Base-by-base conservation (phyloP, 495 filamentous ascomycete genomes). In the Penicillium cosmopolitanum region DNA sequence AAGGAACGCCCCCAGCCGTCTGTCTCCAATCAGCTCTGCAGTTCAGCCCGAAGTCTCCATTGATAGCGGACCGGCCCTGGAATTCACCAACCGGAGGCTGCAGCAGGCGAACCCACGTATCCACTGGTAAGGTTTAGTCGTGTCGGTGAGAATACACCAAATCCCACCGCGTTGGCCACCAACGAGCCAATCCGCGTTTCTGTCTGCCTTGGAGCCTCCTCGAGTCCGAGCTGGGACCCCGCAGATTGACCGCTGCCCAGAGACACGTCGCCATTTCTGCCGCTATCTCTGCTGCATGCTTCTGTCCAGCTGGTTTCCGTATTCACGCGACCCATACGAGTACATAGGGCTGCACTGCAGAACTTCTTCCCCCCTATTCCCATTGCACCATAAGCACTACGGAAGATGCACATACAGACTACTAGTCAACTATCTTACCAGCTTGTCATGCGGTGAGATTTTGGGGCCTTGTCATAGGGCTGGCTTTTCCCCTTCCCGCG, bases 161-260 rank as follows among this genome's bases (percentile, higher is more conserved):
- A 46, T 18, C 38, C 21, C 31, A 34, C 16, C 40, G 33, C 10
- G 43, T 5, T 23, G 47, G 36, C 23, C 23, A 18, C 44, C 9
- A 51, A 28, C 21, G 16, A 28, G 40, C 64, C 64, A 66, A 63
- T 66, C 56, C 23, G 12, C 28, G 31, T 44, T 60, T 55, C 40
- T 55, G 28, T 63, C 64, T 60, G 60, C 64, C 60, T 66, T 63
- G 57, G 64, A 66, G 64, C 56, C 64, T 66, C 63, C 50, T 58
- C 31, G 16, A 25, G 5, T 16, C 13, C 13, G 55, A 36, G 38
- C 19, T 53, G 33, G 19, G 47, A 55, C 64, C 60, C 57, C 60
- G 57, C 57, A 52, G 56, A 62, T 66, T 56, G 56, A 63, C 64
- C 64, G 64, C 64, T 63, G 43, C 38, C 60, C 60, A 51, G 48